Conservation (phyloP, 352 stramenopile species). For the Pseudoperonospora humuli region DNA sequence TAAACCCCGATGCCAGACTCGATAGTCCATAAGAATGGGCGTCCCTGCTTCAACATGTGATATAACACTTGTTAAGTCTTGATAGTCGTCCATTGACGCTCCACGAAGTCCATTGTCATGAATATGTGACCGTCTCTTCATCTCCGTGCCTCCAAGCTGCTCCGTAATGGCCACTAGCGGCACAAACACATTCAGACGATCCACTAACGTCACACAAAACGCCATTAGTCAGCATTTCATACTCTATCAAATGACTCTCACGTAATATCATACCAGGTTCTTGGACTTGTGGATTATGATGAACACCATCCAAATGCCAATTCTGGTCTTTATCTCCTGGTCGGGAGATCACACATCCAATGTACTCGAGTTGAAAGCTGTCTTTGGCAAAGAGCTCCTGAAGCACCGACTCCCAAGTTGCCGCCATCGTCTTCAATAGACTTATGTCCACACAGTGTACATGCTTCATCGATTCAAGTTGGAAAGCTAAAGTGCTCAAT, state of each 20-base stretch:
- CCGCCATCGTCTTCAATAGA: constrained; percentile 25
- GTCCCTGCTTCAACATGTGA: constrained; percentile 45
- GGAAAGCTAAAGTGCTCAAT: constrained; percentile 22
- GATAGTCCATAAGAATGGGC: constrained; percentile 70
- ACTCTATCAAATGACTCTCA: no score
- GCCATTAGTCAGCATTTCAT: constrained; percentile 1
- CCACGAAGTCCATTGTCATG: constrained; percentile 26
- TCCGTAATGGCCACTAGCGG: constrained; percentile 47
- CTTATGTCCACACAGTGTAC: constrained; percentile 22
- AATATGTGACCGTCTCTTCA: constrained; percentile 55
- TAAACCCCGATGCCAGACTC: constrained; percentile 62
- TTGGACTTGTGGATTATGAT: constrained; percentile 40
- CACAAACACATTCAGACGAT: constrained; percentile 72
- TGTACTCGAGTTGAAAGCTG: constrained; percentile 47
- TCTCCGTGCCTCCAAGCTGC: constrained; percentile 51
- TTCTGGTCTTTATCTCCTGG: constrained; percentile 61
- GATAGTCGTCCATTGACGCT: constrained; percentile 44
- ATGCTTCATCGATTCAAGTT: constrained; percentile 1
- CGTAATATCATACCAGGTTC: constrained; percentile 31
- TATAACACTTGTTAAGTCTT: constrained; percentile 43
- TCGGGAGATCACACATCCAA: constrained; percentile 59
- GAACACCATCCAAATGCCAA: constrained; percentile 74
- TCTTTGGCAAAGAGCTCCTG: constrained; percentile 14
- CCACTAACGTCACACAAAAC: constrained; percentile 23
- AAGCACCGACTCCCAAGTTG: constrained; percentile 23